Evolutionary conservation across 371 early-diverging fungal species (phyloP), one percentile per base, ranked within the genome.

Genomic region (Mucor mucedo): DNA sequence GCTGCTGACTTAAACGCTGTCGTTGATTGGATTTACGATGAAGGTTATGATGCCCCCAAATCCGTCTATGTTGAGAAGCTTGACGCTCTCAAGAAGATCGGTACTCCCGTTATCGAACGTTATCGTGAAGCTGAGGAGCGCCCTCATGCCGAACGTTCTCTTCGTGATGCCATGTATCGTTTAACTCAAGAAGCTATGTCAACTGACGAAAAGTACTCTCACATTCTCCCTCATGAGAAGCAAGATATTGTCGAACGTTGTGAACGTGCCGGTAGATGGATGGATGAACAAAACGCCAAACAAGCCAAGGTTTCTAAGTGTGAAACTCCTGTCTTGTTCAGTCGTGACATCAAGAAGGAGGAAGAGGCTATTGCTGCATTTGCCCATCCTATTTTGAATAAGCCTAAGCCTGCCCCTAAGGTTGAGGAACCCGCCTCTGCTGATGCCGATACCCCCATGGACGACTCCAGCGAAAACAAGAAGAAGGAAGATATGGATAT

Each of bases 1-100:
- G 66, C 86, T 63, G 62, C 70, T 48, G 82, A 86, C 40, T 83
- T 97, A 60, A 90, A 84, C 69, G 89, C 80, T 30, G 89, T 89
- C 60, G 98, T 98, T 85, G 93, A 96, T 75, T 98, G 98, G 98
- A 87, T 98, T 66, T 98, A 98, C 83, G 93, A 90, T 57, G 98
- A 97, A 68, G 98, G 97, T 53, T 96, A 95, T 70, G 95, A 94
- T 67, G 89, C 92, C 42, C 85, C 93, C 74, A 95, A 95, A 85
- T 89, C 89, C 38, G 92, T 91, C 49, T 98, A 95, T 72, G 75
- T 83, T 35, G 88, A 87, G 72, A 96, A 95, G 83, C 83, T 98
- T 42, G 82, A 77, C 1, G 87, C 80, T 29, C 89, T 98, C 68
- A 90, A 89, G 87, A 87, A 85, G 64, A 80, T 87, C 54, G 96